Evolutionary conservation across 2,329 filamentous ascomycete species (phyloP), one percentile per base, ranked within the genome.

Genomic region (Fusarium annulatum): DNA sequence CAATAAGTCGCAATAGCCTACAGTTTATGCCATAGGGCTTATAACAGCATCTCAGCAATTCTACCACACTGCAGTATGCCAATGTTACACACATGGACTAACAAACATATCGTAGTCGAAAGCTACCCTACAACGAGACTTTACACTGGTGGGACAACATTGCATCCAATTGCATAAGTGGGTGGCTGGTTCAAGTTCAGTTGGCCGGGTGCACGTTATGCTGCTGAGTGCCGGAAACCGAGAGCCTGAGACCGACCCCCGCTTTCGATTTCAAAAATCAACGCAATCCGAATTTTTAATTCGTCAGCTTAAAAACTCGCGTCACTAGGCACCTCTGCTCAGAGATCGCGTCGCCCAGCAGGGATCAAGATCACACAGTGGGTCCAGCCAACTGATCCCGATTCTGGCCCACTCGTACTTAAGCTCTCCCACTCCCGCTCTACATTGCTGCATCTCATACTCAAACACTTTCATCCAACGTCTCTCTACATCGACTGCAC

Each of bases 361-460:
- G 39, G 76, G 75, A 67, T 67, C 23, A 58, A 58, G 64, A 69
- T 74, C 71, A 73, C 59, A 59, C 51, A 73, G 58, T 65, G 70
- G 75, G 67, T 58, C 75, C n/a, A 26, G 19, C 33, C 67, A 78
- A 81, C 79, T 83, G 81, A 84, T 83, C 80, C 81, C 78, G 76
- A 76, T 74, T 74, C 70, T 74, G 80, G 81, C 78, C 81, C 79
- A 80, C 80, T 74, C 75, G 76, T 84, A 84, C 81, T 83, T 83
- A 84, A 84, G 75, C 77, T 74, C 76, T 65, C 74, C 61, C 53
- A 64, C 77, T 76, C 80, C 82, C 81, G 73, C 77, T 62, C 48
- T 53, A 68, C 38, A 12, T 53, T 51, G 56, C 52, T 56, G 9
- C 58, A 60, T 70, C 56, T 43, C 33, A 67, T 59, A 65, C 52